These are phyloP conservation scores for Lachnellula subtilissima DNA, from an alignment of 2,329 filamentous ascomycete species.

Conservation along the genomic window DNA sequence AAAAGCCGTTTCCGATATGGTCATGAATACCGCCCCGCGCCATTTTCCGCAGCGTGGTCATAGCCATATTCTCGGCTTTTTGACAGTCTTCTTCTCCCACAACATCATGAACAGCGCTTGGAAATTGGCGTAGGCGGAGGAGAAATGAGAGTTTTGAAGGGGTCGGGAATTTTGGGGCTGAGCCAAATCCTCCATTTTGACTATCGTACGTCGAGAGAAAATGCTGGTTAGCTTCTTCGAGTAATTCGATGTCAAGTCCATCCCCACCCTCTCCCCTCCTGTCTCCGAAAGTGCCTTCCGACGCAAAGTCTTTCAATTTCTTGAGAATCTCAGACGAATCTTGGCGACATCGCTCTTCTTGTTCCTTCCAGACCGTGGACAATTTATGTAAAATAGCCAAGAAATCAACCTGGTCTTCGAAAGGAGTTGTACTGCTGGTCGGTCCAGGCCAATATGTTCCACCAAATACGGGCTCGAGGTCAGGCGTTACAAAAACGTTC, in stretches of 20 bases:
- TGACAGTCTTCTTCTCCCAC: slow-evolving; percentile 76
- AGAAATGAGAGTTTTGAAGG: slow-evolving; percentile 81
- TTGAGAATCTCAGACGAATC: slow-evolving; percentile 78
- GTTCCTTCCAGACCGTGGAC: slow-evolving; percentile 68
- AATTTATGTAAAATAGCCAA: slow-evolving; percentile 79
- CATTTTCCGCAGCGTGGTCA: slow-evolving; percentile 77
- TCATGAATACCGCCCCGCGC: slow-evolving; percentile 67
- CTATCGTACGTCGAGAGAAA: slow-evolving; percentile 78
- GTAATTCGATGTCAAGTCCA: slow-evolving; percentile 78
- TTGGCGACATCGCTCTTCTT: slow-evolving; percentile 75
- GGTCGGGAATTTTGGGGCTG: slow-evolving; percentile 83
- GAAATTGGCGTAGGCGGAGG: slow-evolving; percentile 67
- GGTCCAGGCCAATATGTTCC: slow-evolving; percentile 84
- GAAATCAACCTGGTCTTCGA: slow-evolving; percentile 66
- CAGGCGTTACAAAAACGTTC: slow-evolving; percentile 93
- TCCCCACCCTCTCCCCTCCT: slow-evolving; percentile 47
- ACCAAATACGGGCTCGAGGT: slow-evolving; percentile 89
- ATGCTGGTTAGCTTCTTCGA: slow-evolving; percentile 84
- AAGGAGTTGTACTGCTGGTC: slow-evolving; percentile 35
- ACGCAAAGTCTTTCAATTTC: slow-evolving; percentile 80
- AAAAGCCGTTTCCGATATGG: slow-evolving; percentile 72
- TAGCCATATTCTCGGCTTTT: slow-evolving; percentile 70
- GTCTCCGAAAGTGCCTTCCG: slow-evolving; percentile 68
- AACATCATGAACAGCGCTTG: slow-evolving; percentile 72
- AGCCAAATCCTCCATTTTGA: slow-evolving; percentile 72